phyloP scores from a whole-genome alignment of 2,329 filamentous ascomycete genomes.

The Phialophora verrucosa region DNA sequence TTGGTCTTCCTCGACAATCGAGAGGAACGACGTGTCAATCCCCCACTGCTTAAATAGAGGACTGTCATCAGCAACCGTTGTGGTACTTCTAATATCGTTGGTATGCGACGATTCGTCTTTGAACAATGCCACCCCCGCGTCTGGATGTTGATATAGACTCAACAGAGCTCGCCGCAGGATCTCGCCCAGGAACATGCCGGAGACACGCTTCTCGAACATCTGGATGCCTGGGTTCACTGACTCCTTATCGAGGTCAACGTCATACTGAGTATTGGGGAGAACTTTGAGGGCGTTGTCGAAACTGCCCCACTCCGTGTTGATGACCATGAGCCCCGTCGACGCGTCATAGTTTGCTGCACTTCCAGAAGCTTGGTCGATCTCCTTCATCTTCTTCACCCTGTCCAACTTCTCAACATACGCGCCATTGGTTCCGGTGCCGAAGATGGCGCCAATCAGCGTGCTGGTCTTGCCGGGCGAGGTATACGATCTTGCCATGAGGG shows the following conservation, averaged over 20 bases:
- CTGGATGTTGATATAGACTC: slow-evolving; percentile 66
- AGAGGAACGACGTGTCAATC: slow-evolving; percentile 88
- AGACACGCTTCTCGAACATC: slow-evolving; percentile 99
- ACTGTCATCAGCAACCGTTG: slow-evolving; percentile 68
- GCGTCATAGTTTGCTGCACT: slow-evolving; percentile 71
- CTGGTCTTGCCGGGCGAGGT: slow-evolving; percentile 85
- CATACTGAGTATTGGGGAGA: slow-evolving; percentile 83
- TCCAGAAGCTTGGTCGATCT: slow-evolving; percentile 57
- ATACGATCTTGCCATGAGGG: slow-evolving; percentile 96
- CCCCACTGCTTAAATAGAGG: slow-evolving; percentile 82
- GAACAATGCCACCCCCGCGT: slow-evolving; percentile 73
- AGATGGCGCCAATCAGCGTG: slow-evolving; percentile 92
- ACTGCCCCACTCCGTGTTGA: slow-evolving; percentile 98
- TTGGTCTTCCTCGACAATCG: slow-evolving; percentile 80
- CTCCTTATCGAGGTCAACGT: slow-evolving; percentile 75
- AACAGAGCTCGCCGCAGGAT: slow-evolving; percentile 81
- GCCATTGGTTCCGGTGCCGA: slow-evolving; percentile 96
- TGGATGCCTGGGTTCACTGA: slow-evolving; percentile 93
- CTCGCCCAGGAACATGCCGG: slow-evolving; percentile 97
- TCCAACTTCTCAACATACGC: slow-evolving; percentile 92
- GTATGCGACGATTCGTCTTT: slow-evolving; percentile 73
- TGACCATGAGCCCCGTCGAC: slow-evolving; percentile 89
- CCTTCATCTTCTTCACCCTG: slow-evolving; percentile 77
- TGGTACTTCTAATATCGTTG: slow-evolving; percentile 72
- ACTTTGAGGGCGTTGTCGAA: slow-evolving; percentile 94